phyloP scores from a whole-genome alignment of 371 early-diverging fungal species.

The Apophysomyces sp. region DNA sequence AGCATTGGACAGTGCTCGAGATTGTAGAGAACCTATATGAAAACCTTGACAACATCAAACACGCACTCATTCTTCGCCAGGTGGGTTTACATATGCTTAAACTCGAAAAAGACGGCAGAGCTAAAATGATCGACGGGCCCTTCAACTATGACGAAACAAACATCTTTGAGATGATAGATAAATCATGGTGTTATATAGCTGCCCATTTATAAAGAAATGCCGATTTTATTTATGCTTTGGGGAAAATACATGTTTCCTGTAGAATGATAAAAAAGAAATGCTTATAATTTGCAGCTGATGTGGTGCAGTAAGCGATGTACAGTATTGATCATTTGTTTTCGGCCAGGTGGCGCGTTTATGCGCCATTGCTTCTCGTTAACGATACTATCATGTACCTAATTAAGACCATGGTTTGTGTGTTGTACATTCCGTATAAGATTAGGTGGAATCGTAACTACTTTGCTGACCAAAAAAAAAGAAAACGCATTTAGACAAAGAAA shows the following conservation, averaged over 20 bases:
- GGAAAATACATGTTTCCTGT: neutral
- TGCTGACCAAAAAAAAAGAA: too few species aligned
- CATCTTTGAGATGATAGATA: conserved; percentile 9
- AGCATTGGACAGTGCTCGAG: conserved; percentile 21
- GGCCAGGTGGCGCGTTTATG: too few species aligned
- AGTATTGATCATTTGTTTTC: too few species aligned
- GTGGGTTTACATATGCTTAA: conserved; percentile 21
- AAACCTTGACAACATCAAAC: neutral
- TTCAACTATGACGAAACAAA: neutral
- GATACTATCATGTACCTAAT: too few species aligned
- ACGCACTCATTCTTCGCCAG: conserved; percentile 16
- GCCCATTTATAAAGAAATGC: neutral
- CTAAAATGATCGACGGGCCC: conserved; percentile 1
- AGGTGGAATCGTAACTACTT: too few species aligned
- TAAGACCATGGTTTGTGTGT: too few species aligned
- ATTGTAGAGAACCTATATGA: conserved; percentile 7
- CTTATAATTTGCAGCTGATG: too few species aligned
- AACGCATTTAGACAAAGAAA: too few species aligned
- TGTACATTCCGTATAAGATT: too few species aligned
- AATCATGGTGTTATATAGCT: conserved; percentile 11
- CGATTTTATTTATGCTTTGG: neutral
- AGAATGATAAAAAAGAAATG: too few species aligned
- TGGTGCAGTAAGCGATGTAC: too few species aligned
- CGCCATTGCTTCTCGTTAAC: too few species aligned
- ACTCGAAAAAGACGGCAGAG: conserved; percentile 14